Percentiles rank a stretch among this genome's conserved stretches.
Conservation (phyloP, 805 yeast genomes). For the Wickerhamiella kurtzmanii region DNA sequence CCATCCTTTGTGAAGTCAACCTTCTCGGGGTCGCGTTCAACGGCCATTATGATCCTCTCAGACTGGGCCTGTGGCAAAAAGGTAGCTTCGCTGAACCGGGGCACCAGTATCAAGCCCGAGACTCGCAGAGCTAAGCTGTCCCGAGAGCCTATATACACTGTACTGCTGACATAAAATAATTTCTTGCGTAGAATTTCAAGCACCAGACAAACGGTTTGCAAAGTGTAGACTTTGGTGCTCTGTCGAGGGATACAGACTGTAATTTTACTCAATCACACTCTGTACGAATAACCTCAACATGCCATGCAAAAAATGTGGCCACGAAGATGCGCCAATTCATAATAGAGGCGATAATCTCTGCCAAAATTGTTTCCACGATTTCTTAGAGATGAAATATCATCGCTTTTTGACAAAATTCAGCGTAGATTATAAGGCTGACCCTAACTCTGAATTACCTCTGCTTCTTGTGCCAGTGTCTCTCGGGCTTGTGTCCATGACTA, state of each 20-base stretch:
- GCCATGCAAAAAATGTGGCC: not conserved
- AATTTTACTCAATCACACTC: not conserved
- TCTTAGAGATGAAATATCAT: constrained; percentile 66
- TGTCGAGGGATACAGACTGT: too few species aligned
- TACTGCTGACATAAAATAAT: too few species aligned
- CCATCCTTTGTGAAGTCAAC: constrained; percentile 50
- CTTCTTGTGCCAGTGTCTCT: constrained; percentile 46
- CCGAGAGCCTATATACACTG: too few species aligned
- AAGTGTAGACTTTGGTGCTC: too few species aligned
- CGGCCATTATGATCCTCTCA: constrained; percentile 5
- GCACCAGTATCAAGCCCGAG: too few species aligned
- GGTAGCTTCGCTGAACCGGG: too few species aligned
- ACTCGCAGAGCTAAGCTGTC: too few species aligned
- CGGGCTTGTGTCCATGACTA: constrained; percentile 53
- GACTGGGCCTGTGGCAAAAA: too few species aligned
- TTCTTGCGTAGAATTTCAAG: too few species aligned
- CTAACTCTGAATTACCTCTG: constrained; percentile 29
- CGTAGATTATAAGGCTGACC: constrained; percentile 39
- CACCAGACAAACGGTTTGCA: too few species aligned
- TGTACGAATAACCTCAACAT: too few species aligned
- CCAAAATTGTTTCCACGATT: constrained; percentile 49
- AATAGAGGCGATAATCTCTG: constrained; percentile 53
- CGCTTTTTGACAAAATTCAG: constrained; percentile 70
- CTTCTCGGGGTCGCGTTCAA: constrained; percentile 27
- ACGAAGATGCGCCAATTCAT: constrained; percentile 18